A percentile compares a stretch with the other conserved stretches of the same genome.
These are phyloP conservation scores for Lachancea meyersii DNA, from an alignment of 805 yeast genomes.

Conservation along the genomic window DNA sequence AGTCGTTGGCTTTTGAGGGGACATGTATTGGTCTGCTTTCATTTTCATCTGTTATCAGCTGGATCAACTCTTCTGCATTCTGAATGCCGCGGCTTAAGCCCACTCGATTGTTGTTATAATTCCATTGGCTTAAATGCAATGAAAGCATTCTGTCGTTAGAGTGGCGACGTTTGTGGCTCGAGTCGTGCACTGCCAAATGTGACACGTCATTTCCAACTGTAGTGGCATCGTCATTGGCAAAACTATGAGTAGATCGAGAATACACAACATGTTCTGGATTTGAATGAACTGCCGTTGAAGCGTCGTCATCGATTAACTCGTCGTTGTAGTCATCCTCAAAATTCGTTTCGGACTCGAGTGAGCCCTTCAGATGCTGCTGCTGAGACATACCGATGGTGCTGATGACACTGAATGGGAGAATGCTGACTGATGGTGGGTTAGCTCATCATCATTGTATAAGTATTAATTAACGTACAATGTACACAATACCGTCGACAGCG, in stretches of 20 bases:
- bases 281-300: conserved; percentile 7
- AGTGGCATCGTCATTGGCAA: conserved; percentile 12
- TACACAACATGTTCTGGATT: conserved; percentile 5
- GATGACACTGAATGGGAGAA: background rate
- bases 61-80: conserved; percentile 45
- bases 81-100: conserved; percentile 58
- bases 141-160: conserved; percentile 23
- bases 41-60: conserved; percentile 51
- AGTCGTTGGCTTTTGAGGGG: conserved; percentile 39
- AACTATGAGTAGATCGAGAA: conserved; percentile 1
- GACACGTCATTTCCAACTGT: conserved; percentile 21
- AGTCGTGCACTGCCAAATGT: conserved; percentile 8
- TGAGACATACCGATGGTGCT: conserved; percentile 6
- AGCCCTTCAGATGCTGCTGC: background rate
- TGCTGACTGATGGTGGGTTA: background rate
- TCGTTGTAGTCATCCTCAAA: conserved; percentile 1
- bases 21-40: conserved; percentile 54
- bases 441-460: conserved; percentile 1
- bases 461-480: background rate
- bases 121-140: conserved; percentile 57
- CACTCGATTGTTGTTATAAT: conserved; percentile 66
- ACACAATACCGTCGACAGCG: conserved; percentile 1
- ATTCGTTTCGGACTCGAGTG: background rate
- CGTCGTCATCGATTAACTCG: conserved; percentile 13
- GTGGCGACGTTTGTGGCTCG: conserved; percentile 8